Conservation (phyloP, 2,329 filamentous ascomycete species). For the Didymellaceae sp. region DNA sequence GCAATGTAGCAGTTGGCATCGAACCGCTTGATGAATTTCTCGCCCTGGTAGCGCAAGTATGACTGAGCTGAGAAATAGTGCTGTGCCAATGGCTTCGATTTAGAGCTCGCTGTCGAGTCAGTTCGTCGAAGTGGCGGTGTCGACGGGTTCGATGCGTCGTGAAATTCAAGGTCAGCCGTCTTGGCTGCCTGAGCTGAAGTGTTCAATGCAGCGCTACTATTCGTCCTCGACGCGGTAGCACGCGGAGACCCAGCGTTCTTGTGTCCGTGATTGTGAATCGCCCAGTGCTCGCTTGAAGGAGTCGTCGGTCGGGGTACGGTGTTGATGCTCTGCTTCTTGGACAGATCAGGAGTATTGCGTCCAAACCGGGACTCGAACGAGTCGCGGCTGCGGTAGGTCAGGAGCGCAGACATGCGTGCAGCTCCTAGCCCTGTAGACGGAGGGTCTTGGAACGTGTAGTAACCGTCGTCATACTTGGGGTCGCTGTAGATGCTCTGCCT, state of each 20-base stretch:
- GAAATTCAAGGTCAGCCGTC: slow-evolving; percentile 56
- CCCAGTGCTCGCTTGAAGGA: slow-evolving; percentile 56
- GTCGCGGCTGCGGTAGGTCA: slow-evolving; percentile 95
- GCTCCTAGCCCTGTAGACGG: slow-evolving; percentile 87
- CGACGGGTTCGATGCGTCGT: slow-evolving; percentile 47
- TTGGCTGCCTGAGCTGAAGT: slow-evolving; percentile 26
- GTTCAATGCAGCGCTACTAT: slow-evolving; percentile 37
- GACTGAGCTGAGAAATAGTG: slow-evolving; percentile 99
- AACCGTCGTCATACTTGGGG: slow-evolving; percentile 97
- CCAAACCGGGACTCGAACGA: slow-evolving; percentile 97
- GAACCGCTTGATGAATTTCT: slow-evolving; percentile 96
- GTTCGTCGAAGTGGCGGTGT: slow-evolving; percentile 34
- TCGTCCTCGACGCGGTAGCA: slow-evolving; percentile 40
- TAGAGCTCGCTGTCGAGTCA: slow-evolving; percentile 32
- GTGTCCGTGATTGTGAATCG: slow-evolving; percentile 61
- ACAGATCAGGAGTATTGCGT: slow-evolving; percentile 86
- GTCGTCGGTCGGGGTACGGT: slow-evolving; percentile 62
- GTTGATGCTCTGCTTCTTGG: slow-evolving; percentile 82
- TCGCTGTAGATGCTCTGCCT: slow-evolving; percentile 96
- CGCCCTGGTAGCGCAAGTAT: slow-evolving; percentile 93
- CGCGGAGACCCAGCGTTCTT: slow-evolving; percentile 56
- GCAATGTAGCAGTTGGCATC: slow-evolving; percentile 99
- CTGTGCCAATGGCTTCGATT: slow-evolving; percentile 50
- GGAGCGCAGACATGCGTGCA: slow-evolving; percentile 92
- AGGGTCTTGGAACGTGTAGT: slow-evolving; percentile 87